Conservation (phyloP, 805 yeast species). For the Candida khao-thaluensis region DNA sequence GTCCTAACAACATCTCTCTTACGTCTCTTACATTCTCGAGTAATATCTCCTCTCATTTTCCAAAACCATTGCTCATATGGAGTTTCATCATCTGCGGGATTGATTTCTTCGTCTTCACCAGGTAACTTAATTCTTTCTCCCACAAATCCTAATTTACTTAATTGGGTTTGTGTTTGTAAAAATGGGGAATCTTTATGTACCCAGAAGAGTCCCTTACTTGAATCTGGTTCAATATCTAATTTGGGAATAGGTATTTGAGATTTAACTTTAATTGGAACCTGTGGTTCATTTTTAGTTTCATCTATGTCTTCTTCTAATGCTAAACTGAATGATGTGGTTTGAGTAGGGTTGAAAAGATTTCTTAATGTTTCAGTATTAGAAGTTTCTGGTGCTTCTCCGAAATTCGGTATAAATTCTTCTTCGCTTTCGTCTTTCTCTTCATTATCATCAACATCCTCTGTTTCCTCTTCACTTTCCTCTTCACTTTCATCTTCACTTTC, state of each 20-base stretch:
- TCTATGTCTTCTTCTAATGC: conserved; percentile 46
- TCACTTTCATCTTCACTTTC: conserved; percentile 5
- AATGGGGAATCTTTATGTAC: conserved; percentile 84
- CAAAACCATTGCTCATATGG: conserved; percentile 77
- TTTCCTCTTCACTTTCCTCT: conserved; percentile 10
- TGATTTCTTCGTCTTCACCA: conserved; percentile 27
- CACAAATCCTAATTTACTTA: conserved; percentile 52
- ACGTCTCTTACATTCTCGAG: conserved; percentile 69
- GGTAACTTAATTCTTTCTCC: conserved; percentile 33
- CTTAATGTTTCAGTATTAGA: conserved; percentile 58
- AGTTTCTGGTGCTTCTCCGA: conserved; percentile 30
- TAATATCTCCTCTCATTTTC: conserved; percentile 78
- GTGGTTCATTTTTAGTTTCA: conserved; percentile 22
- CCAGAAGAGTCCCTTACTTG: conserved; percentile 63
- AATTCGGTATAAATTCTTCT: conserved; percentile 56
- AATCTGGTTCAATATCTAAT: conserved; percentile 2
- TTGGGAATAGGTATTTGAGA: conserved; percentile 16
- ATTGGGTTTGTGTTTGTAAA: conserved; percentile 78
- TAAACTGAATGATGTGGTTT: conserved; percentile 37
- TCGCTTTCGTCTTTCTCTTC: conserved; percentile 15
- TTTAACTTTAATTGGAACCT: conserved; percentile 29
- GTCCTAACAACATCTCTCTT: conserved; percentile 71
- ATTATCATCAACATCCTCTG: conserved; percentile 11
- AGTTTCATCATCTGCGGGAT: conserved; percentile 31
- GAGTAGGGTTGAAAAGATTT: conserved; percentile 50